phyloP scores from a whole-genome alignment of 2,329 filamentous ascomycete species.

The Xylariaceae sp. region DNA sequence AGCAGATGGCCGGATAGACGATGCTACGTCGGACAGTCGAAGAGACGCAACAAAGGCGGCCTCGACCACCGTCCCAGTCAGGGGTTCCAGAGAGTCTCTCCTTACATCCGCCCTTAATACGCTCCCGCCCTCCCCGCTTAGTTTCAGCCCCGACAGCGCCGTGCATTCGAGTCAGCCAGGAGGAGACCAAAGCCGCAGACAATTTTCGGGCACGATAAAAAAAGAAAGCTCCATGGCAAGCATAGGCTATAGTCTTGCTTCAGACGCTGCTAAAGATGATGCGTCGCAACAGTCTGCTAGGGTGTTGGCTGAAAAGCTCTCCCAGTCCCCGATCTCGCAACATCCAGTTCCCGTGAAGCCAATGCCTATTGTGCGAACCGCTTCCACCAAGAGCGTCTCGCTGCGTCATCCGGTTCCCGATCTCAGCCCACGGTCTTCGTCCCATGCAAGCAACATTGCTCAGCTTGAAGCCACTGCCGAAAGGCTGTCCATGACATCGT shows the following conservation, averaged over 20 bases:
- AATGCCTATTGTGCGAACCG: slow-evolving; percentile 44
- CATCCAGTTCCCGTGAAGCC: slow-evolving; percentile 29
- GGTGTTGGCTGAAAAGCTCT: slow-evolving; percentile 14
- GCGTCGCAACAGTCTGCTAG: slow-evolving; percentile 3
- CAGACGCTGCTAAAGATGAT: slow-evolving; percentile 9
- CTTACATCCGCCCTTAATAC: slow-evolving; percentile 28
- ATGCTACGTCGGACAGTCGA: slow-evolving; percentile 5
- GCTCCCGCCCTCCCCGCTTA: slow-evolving; percentile 21
- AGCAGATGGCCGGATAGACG: slow-evolving; percentile 3
- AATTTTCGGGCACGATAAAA: slow-evolving; percentile 9
- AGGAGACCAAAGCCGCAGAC: not conserved
- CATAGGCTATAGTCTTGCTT: slow-evolving; percentile 10
- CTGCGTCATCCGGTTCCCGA: slow-evolving; percentile 59
- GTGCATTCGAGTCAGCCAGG: slow-evolving; percentile 12
- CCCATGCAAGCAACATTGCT: slow-evolving; percentile 62
- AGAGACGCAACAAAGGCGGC: slow-evolving; percentile 15
- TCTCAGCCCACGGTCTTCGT: slow-evolving; percentile 55
- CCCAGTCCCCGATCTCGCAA: slow-evolving; percentile 12
- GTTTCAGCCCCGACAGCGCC: slow-evolving; percentile 14
- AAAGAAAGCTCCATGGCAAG: slow-evolving; percentile 19
- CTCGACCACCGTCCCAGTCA: slow-evolving; percentile 22
- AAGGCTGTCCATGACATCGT: slow-evolving; percentile 66
- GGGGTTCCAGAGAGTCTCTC: slow-evolving; percentile 30
- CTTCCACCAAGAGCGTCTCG: slow-evolving; percentile 40
- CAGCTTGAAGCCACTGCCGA: slow-evolving; percentile 72